These are phyloP conservation scores for Ustulina deusta DNA, from an alignment of 2,329 filamentous ascomycete genomes.

Conservation along the genomic window DNA sequence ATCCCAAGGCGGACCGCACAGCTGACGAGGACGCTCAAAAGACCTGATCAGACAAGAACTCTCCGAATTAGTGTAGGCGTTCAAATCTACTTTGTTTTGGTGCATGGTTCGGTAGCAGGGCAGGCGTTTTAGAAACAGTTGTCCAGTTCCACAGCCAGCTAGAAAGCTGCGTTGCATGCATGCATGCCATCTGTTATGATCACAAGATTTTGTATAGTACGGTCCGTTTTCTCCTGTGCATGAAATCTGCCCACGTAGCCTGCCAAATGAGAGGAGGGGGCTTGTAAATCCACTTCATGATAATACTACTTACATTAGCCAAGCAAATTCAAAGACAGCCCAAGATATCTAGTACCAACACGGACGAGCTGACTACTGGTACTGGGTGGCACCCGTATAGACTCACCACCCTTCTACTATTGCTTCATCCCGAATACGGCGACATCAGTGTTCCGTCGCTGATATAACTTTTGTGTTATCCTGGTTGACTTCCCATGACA, in stretches of 20 bases:
- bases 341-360: neutral
- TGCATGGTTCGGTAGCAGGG: slow-evolving; percentile 38
- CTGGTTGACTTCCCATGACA: neutral
- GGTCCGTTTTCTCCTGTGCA: neutral
- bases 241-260: neutral
- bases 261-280: neutral
- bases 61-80: slow-evolving; percentile 34
- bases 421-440: neutral
- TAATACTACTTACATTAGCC: neutral
- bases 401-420: neutral
- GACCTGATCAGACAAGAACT: slow-evolving; percentile 36
- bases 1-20: slow-evolving; percentile 10
- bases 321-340: neutral
- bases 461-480: neutral
- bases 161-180: slow-evolving; percentile 11
- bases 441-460: neutral
- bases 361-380: neutral
- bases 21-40: slow-evolving; percentile 20
- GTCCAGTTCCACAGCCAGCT: neutral
- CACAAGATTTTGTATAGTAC: slow-evolving; percentile 17
- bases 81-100: slow-evolving; percentile 21
- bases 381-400: neutral
- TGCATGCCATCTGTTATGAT: slow-evolving; percentile 9
- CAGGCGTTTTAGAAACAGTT: slow-evolving; percentile 44
- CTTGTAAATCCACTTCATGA: neutral